A percentile compares a stretch with the other conserved stretches of the same genome.
These are phyloP conservation scores for Friedmanniomyces simplex DNA, from an alignment of 495 filamentous ascomycete species.

Conservation along the genomic window DNA sequence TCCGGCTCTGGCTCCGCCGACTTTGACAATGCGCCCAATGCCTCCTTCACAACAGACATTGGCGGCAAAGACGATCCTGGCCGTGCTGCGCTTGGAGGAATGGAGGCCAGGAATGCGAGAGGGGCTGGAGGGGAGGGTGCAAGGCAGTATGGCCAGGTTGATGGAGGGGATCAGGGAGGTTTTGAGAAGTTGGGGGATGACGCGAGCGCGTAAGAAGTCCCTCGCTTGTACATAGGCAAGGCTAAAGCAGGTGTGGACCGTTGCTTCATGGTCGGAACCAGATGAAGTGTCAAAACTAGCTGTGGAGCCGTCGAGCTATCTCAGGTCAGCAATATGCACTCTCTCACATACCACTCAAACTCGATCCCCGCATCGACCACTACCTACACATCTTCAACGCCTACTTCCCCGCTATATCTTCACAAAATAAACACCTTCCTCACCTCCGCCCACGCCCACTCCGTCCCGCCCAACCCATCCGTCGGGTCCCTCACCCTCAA, in stretches of 20 bases:
- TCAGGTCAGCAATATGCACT: too few relatives aligned
- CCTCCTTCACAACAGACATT: conserved; percentile 50
- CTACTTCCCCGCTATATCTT: neutral
- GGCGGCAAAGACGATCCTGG: conserved; percentile 53
- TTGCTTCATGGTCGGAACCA: too few relatives aligned
- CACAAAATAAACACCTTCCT: conserved; percentile 86
- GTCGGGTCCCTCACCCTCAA: conserved; percentile 71
- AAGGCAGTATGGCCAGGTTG: conserved; percentile 21
- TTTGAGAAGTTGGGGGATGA: conserved; percentile 18
- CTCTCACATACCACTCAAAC: too few relatives aligned
- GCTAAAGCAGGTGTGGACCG: too few relatives aligned
- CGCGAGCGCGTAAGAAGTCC: conserved; percentile 16
- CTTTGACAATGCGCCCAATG: conserved; percentile 41
- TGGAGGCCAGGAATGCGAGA: conserved; percentile 36
- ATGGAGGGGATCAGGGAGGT: neutral
- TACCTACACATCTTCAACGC: too few relatives aligned
- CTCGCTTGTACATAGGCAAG: too few relatives aligned
- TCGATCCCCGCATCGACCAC: too few relatives aligned
- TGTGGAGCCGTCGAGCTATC: too few relatives aligned
- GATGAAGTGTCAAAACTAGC: too few relatives aligned
- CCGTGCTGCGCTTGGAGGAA: conserved; percentile 36
- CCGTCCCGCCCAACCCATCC: conserved; percentile 48
- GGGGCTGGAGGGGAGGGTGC: conserved; percentile 33
- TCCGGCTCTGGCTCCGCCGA: conserved; percentile 39
- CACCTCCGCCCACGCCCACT: conserved; percentile 49